Conservation (phyloP, 202 grass and related monocot genomes). For the Schoenoplectus triqueter region DNA sequence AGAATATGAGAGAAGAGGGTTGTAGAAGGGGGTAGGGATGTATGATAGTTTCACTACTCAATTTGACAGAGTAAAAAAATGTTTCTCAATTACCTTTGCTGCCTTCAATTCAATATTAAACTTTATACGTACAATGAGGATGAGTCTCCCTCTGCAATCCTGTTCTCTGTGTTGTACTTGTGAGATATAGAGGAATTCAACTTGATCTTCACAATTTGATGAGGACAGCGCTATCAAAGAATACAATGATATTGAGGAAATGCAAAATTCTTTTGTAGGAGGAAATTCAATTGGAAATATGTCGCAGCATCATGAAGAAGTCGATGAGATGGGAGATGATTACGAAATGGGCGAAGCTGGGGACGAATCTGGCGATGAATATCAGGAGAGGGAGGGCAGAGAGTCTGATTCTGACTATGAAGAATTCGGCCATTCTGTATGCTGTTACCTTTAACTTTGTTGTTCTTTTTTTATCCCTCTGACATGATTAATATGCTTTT, state of each 20-base stretch:
- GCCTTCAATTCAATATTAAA: no score
- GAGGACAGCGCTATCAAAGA: not conserved
- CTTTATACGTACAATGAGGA: no score
- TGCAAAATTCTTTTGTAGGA: conserved; percentile 4
- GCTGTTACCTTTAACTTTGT: conserved; percentile 30
- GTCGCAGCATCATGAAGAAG: conserved; percentile 59
- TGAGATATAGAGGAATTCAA: not conserved
- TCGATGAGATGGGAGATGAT: conserved; percentile 82
- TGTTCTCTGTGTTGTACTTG: not conserved
- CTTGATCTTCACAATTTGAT: not conserved
- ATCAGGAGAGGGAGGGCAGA: conserved; percentile 56
- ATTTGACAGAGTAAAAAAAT: not conserved
- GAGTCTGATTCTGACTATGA: conserved; percentile 81
- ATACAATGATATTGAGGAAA: conserved; percentile 17
- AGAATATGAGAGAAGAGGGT: not conserved
- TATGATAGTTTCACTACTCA: conserved; percentile 11
- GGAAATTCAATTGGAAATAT: conserved; percentile 43
- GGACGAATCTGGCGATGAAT: conserved; percentile 65
- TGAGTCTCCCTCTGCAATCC: not conserved
- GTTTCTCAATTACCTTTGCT: no score
- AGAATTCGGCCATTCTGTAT: conserved; percentile 59
- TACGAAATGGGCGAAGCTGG: conserved; percentile 70
- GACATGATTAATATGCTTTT: conserved; percentile 5
- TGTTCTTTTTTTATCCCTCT: not conserved
- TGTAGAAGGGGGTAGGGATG: not conserved